Conservation (phyloP, 441 rosid genomes). For the Pelargonium cotyledonis region DNA sequence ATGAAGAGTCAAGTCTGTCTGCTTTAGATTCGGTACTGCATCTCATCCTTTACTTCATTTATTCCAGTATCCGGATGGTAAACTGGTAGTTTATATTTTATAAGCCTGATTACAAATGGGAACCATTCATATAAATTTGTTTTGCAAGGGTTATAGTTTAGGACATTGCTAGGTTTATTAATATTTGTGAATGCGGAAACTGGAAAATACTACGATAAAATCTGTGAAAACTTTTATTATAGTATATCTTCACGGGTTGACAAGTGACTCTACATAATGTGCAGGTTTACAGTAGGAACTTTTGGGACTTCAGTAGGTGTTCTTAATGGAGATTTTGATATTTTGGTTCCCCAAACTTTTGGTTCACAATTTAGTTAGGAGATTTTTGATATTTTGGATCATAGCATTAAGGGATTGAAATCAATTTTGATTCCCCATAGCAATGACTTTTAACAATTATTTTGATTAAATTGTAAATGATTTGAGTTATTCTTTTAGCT, state of each 20-base stretch:
- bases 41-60: neutral
- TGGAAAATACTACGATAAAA: neutral
- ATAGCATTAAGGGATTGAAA: slow-evolving; percentile 19
- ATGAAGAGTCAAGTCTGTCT: slow-evolving; percentile 3
- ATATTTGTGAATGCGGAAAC: neutral
- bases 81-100: neutral
- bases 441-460: slow-evolving; percentile 19
- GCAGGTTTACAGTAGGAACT: slow-evolving; percentile 26
- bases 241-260: slow-evolving; percentile 9
- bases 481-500: slow-evolving; percentile 12
- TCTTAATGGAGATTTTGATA: slow-evolving; percentile 25
- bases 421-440: slow-evolving; percentile 9
- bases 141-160: neutral
- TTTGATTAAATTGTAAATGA: slow-evolving; percentile 34
- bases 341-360: slow-evolving; percentile 15
- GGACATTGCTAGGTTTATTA: neutral
- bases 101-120: neutral
- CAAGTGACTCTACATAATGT: slow-evolving; percentile 16
- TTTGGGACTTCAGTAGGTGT: slow-evolving; percentile 11
- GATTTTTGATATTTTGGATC: slow-evolving; percentile 27
- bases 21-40: slow-evolving; percentile 7
- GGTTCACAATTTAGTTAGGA: slow-evolving; percentile 8
- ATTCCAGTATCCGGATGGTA: neutral
- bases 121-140: neutral
- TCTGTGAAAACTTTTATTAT: slow-evolving; percentile 4